These are phyloP conservation scores for Lentinula raphanica DNA, from an alignment of 768 basidiomycete genomes.

Conservation along the genomic window DNA sequence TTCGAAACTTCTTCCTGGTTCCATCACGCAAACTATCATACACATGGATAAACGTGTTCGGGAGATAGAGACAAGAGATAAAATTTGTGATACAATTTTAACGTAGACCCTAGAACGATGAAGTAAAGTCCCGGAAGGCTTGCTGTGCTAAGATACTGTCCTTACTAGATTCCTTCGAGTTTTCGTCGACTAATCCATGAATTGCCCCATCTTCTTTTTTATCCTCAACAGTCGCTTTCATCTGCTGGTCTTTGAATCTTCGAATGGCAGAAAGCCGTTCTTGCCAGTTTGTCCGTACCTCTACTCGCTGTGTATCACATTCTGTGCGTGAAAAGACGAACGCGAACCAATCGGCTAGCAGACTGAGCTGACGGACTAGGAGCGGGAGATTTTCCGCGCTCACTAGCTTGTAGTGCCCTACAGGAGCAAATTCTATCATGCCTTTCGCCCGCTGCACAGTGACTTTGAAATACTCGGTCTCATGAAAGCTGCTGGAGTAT, in stretches of 20 bases:
- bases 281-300: slow-evolving; percentile 89
- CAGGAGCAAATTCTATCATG: slow-evolving; percentile 91
- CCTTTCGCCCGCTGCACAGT: slow-evolving; percentile 82
- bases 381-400: slow-evolving; percentile 82
- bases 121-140: slow-evolving; percentile 52
- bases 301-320: slow-evolving; percentile 61
- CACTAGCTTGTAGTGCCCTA: slow-evolving; percentile 92
- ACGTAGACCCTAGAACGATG: background rate
- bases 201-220: slow-evolving; percentile 10
- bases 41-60: too few relatives aligned
- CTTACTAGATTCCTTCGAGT: slow-evolving; percentile 16
- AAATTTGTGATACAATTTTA: background rate
- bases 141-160: slow-evolving; percentile 51
- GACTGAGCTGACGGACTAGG: slow-evolving; percentile 83
- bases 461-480: slow-evolving; percentile 95
- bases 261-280: slow-evolving; percentile 74
- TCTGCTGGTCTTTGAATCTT: slow-evolving; percentile 49
- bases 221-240: background rate
- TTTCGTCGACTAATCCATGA: slow-evolving; percentile 15
- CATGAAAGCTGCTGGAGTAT: slow-evolving; percentile 77
- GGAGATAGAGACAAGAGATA: too few relatives aligned
- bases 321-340: slow-evolving; percentile 75
- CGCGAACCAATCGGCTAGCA: slow-evolving; percentile 88
- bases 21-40: too few relatives aligned
- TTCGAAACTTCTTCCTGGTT: too few relatives aligned